Evolutionary conservation across 495 filamentous ascomycete species (phyloP), one percentile per base, ranked within the genome.

Genomic region (Neurospora sp.): DNA sequence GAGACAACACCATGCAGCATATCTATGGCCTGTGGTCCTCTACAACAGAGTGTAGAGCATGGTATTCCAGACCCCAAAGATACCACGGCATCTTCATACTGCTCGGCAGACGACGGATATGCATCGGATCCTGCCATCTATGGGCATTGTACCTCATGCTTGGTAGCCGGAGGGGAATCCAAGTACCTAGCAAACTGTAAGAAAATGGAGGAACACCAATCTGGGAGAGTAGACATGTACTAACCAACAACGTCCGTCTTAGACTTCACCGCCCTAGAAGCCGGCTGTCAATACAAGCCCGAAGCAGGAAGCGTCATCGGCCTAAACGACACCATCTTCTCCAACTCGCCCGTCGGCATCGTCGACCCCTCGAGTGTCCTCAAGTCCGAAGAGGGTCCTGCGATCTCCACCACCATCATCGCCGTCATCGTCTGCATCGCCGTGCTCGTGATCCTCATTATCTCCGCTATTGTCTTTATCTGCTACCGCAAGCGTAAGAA

Each of bases 251-350:
- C 10, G 9, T 22, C 20, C 9, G 20, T 22, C 11, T 18, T 46
- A 86, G 84, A 81, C 72, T 75, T 87, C 70, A 77, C 80, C 6
- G 84, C 83, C 38, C 77, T 88, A 2, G 75, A 84, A 61, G 85
- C 84, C 69, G 87, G 83, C 10, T 88, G 87, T 73, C 72, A 77
- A 14, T 85, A 87, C 73, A 80, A 83, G 22, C 86, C 87, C 4
- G 48, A 77, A 4, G 68, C 80, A 1, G 85, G 86, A 16, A 74
- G 72, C 11, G 70, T 78, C 18, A 73, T 88, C 35, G 82, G 82
- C 22, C 71, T 88, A 22, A 83, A 82, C 72, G 86, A 83, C 46
- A 84, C 82, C 12, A 70, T 88, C 71, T 88, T 88, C 72, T 81
- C 85, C 27, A 72, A 61, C 2, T 77, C 76, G 4, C 53, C n/a